Percentiles rank a stretch among this genome's conserved stretches.
Conservation (phyloP, 208 protist genomes). For the Acanthamoeba culbertsoni region DNA sequence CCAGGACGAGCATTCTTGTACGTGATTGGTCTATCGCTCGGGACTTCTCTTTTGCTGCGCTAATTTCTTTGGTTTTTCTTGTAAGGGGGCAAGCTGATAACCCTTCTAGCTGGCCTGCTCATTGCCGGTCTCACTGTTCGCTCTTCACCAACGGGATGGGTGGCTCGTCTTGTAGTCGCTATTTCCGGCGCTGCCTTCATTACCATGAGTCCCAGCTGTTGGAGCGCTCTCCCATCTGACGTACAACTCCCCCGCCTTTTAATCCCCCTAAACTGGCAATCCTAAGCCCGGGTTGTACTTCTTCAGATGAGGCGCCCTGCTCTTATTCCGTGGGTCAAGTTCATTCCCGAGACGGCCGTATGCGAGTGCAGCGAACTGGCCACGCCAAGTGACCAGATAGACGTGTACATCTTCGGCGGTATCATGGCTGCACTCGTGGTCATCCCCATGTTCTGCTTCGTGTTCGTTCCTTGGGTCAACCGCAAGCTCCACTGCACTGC, state of each 20-base stretch:
- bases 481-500: conserved; percentile 33
- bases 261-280: not conserved
- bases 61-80: not conserved
- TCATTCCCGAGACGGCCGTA: not conserved
- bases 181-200: not conserved
- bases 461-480: not conserved
- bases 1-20: conserved; percentile 48
- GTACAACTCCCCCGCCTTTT: not conserved
- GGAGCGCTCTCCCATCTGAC: not conserved
- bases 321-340: conserved; percentile 30
- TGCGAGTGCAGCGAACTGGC: conserved; percentile 46
- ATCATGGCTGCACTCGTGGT: not conserved
- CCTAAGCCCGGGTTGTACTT: not conserved
- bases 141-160: not conserved
- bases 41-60: not conserved
- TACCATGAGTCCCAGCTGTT: conserved; percentile 33
- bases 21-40: too few relatives aligned
- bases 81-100: conserved; percentile 44
- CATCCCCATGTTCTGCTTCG: conserved; percentile 7
- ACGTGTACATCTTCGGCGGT: conserved; percentile 36
- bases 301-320: not conserved
- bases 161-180: not conserved
- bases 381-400: not conserved
- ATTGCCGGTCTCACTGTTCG: not conserved
- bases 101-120: not conserved